Evolutionary conservation across 2,329 filamentous ascomycete species (phyloP), one percentile per base, ranked within the genome.

Genomic region (Eutypella sp.): DNA sequence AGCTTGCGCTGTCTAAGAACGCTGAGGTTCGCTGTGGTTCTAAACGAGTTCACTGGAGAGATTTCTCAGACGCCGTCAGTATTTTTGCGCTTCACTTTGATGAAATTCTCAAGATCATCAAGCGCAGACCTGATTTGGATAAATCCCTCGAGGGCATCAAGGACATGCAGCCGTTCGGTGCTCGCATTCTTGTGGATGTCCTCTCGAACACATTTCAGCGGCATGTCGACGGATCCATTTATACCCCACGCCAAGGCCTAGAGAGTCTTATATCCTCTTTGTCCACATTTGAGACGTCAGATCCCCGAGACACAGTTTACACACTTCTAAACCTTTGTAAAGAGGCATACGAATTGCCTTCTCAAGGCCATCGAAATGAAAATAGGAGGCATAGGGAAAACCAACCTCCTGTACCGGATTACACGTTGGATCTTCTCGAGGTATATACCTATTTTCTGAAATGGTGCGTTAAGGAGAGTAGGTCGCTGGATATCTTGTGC

Each of bases 231-330:
- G 16, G 33, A 18, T 27, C n/a, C 13, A 20, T 48, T 10, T 41
- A 24, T 8, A 37, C 43, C 16, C 47, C 46, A 3, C 37, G 41
- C 8, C 50, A 40, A n/a, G 47, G 39, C 3, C 42, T 61, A 3
- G 57, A 61, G 34, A 40, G 40, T n/a, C 37, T 61, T 3, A 51
- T 60, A 1, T 55, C 53, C 13, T 42, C 24, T 5, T 36, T 61
- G 1, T 42, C 42, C 3, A 25, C 45, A 2, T 61, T 59, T 34
- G 51, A 59, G 13, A 44, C 52, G 1, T 45, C 57, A 5, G 55
- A 61, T 38, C 59, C 57, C 3, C 48, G 53, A 16, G 59, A 61
- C 47, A 56, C 51, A 1, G 54, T 61, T 18, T 53, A 53, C 47
- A 50, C 52, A 16, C 41, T 61, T 2, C 40, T 51, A 5, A 53